Base-by-base conservation (phyloP, 495 filamentous ascomycete species). In the Neurospora sp. region DNA sequence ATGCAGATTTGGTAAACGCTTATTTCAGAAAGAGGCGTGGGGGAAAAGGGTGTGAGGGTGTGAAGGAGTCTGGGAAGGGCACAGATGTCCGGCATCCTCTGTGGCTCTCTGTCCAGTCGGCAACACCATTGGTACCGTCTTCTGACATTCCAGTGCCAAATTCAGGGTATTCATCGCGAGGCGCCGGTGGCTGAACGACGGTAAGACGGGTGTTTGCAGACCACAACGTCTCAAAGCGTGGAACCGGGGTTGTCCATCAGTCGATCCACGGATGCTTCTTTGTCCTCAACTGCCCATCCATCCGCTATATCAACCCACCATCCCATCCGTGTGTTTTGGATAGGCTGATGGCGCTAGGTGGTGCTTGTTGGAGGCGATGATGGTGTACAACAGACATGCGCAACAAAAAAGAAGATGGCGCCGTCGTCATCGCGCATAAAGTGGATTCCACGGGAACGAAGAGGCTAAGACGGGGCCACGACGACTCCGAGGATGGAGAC, bases 1-100 rank as follows among this genome's bases (percentile, higher is more conserved):
- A 76, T 80, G 66, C 44, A 40, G 46, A 80, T 80, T 79, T 77
- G 78, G 75, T 80, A 80, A 62, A 80, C 35, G 54, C 40, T 38
- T 73, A 18, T 69, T 72, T 27, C 18, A 66, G 35, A 69, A 69
- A 41, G 23, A 35, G 54, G 16, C 73, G 72, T 79, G 77, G 79
- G 77, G 78, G 72, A 3, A 16, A 41, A 69, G 35, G 70, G 69
- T 66, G 54, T 66, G 54, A 66, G 54, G 54, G 54, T 54, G 46
- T 54, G 20, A 54, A 54, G 10, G 14, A 40, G 39, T n/a, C 39
- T 39, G 23, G 20, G 39, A 70, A 37, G 46, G 70, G 39, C 31
- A 72, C 39, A 48, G 54, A 59, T 59, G n/a, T 74, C 70, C 73
- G 75, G 71, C 39, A 74, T 71, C 44, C 69, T 74, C 73, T 70